Conservation (phyloP, 2,329 filamentous ascomycete genomes). For the Tolypocladium album region DNA sequence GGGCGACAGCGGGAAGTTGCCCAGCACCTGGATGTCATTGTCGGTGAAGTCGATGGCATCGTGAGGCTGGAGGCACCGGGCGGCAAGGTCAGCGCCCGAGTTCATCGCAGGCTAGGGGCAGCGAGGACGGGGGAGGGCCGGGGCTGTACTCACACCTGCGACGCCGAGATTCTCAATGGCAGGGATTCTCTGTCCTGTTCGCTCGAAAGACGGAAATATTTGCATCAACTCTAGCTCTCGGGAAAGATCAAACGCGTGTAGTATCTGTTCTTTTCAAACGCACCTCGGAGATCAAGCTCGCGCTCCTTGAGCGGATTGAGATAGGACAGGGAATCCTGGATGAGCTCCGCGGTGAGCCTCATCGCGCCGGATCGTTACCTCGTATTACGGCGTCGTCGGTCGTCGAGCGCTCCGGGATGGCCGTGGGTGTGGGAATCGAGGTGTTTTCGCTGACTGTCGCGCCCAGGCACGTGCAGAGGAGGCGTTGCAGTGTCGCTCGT, state of each 20-base stretch:
- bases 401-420: neutral
- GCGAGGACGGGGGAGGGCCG: neutral
- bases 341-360: constrained; percentile 92
- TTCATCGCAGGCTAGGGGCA: neutral
- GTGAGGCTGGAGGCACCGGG: constrained; percentile 53
- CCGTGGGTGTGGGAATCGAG: neutral
- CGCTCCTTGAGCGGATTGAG: constrained; percentile 98
- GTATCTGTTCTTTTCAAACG: constrained; percentile 93
- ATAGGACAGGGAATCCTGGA: constrained; percentile 91
- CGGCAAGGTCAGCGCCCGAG: neutral
- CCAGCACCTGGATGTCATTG: constrained; percentile 84
- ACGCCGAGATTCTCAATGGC: constrained; percentile 96
- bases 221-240: constrained; percentile 69
- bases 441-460: neutral
- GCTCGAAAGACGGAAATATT: constrained; percentile 30
- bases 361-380: constrained; percentile 37
- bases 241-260: constrained; percentile 47
- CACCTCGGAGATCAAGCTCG: constrained; percentile 98
- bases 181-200: constrained; percentile 93
- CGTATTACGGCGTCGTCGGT: neutral
- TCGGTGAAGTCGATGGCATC: constrained; percentile 98
- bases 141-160: constrained; percentile 58
- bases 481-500: neutral
- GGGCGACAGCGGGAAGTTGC: constrained; percentile 86
- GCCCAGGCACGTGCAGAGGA: neutral